These are phyloP conservation scores for Discostella pseudostelligera DNA, from an alignment of 108 stramenopile genomes.

Conservation along the genomic window DNA sequence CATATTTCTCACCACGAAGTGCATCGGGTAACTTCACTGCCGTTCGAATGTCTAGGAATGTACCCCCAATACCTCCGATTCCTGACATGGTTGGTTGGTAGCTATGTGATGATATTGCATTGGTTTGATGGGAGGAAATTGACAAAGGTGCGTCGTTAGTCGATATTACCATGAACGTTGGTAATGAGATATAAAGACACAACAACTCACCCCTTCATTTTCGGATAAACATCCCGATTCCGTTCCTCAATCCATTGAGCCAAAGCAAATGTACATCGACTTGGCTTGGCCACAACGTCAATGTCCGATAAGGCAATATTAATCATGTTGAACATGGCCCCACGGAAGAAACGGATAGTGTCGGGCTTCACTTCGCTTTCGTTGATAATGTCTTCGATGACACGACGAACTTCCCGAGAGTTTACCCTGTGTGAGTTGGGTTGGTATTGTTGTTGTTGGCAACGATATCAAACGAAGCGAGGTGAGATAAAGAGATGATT, in stretches of 20 bases:
- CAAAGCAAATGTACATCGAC: conserved; percentile 88
- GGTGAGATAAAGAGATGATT: too few relatives aligned
- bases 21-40: conserved; percentile 94
- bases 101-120: not conserved
- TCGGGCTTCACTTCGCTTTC: conserved; percentile 65
- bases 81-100: conserved; percentile 69
- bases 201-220: conserved; percentile 86
- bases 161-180: too few relatives aligned
- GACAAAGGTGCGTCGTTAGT: not conserved
- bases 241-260: conserved; percentile 92
- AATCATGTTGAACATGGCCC: conserved; percentile 98
- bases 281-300: conserved; percentile 79
- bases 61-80: conserved; percentile 49
- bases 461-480: too few relatives aligned
- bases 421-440: conserved; percentile 67
- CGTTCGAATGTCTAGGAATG: conserved; percentile 81
- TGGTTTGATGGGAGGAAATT: not conserved
- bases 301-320: conserved; percentile 83
- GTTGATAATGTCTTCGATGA: conserved; percentile 86
- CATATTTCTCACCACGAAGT: conserved; percentile 94
- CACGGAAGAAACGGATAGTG: conserved; percentile 93
- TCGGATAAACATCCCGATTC: conserved; percentile 79
- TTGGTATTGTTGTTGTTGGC: not conserved
- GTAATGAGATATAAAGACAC: too few relatives aligned
- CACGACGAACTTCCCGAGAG: conserved; percentile 82